A percentile compares a stretch with the other conserved stretches of the same genome.
phyloP scores from a whole-genome alignment of 1,139 yeast genomes.

The Scheffersomyces titani region DNA sequence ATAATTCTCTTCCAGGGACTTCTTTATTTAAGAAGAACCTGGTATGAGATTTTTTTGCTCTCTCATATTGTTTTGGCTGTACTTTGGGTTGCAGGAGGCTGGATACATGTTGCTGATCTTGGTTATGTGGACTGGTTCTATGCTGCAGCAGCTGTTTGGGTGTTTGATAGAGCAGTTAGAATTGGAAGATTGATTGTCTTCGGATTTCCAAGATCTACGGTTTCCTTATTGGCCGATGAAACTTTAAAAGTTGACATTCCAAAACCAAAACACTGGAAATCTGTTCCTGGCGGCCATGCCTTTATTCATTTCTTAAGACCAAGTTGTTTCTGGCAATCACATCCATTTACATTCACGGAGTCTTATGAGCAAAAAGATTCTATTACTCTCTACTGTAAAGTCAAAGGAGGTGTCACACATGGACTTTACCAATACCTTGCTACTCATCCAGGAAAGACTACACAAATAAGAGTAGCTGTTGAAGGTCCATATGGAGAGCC shows the following conservation, averaged over 20 bases:
- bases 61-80: constrained; percentile 18
- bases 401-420: constrained; percentile 42
- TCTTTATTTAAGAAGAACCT: constrained; percentile 14
- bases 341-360: constrained; percentile 41
- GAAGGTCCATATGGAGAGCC: constrained; percentile 47
- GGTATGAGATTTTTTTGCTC: constrained; percentile 19
- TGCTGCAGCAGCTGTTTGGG: constrained; percentile 20
- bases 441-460: constrained; percentile 23
- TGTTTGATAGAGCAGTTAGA: constrained; percentile 16
- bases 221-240: constrained; percentile 16
- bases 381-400: constrained; percentile 33
- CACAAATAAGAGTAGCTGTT: constrained; percentile 33
- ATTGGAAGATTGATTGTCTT: constrained; percentile 12
- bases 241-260: constrained; percentile 17
- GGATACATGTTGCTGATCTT: constrained; percentile 16
- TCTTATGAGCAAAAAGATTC: constrained; percentile 19
- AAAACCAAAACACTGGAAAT: constrained; percentile 18
- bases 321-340: constrained; percentile 42
- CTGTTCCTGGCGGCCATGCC: constrained; percentile 22
- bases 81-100: constrained; percentile 16
- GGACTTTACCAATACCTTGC: constrained; percentile 31
- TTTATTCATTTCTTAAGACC: constrained; percentile 23
- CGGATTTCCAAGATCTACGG: constrained; percentile 17
- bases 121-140: constrained; percentile 17
- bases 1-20: constrained; percentile 22